Evolutionary conservation across 2,329 filamentous ascomycete genomes (phyloP).

Genomic region (Trichoderma koningiopsis): DNA sequence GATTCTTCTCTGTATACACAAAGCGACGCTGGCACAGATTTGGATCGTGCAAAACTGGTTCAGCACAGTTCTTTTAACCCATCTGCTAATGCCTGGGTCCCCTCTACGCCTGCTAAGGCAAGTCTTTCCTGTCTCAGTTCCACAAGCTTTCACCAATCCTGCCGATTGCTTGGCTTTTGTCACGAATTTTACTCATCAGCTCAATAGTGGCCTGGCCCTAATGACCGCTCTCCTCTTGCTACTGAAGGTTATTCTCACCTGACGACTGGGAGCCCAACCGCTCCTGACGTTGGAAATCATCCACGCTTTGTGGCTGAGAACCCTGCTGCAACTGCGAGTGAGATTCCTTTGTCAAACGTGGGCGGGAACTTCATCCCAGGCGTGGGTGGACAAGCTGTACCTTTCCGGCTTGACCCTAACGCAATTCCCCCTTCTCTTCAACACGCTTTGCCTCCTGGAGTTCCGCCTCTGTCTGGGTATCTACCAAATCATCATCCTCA

Average conservation of each 20-base stretch:
- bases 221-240: neutral
- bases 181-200: neutral
- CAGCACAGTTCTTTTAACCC: conserved; percentile 22
- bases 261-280: no score
- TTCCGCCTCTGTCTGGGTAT: neutral
- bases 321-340: neutral
- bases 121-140: neutral
- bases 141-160: neutral
- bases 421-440: neutral
- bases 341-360: neutral
- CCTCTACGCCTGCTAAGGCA: neutral
- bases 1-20: neutral
- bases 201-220: neutral
- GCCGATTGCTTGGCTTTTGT: neutral
- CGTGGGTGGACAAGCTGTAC: neutral
- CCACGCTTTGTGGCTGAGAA: neutral
- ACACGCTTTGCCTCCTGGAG: no score
- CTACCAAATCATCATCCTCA: neutral
- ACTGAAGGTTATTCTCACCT: neutral
- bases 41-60: neutral
- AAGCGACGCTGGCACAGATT: neutral
- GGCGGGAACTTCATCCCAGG: neutral
- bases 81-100: conserved; percentile 15
- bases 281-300: neutral
- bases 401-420: neutral